phyloP scores from a whole-genome alignment of 495 filamentous ascomycete genomes.

The Ascobolus immersus region DNA sequence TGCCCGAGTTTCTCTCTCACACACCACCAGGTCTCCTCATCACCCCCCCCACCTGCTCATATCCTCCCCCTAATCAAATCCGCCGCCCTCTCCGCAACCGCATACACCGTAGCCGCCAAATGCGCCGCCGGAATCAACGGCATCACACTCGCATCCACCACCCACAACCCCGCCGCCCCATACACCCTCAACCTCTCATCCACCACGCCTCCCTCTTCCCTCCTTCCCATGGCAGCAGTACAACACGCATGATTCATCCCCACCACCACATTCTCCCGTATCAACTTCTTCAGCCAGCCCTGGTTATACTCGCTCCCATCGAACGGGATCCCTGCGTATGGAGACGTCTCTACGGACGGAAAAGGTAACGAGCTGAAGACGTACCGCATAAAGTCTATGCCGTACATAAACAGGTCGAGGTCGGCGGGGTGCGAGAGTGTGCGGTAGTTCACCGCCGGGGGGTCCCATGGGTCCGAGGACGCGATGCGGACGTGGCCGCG shows the following conservation, averaged over 20 bases:
- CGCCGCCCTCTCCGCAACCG: conserved; percentile 34
- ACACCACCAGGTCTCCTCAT: neutral
- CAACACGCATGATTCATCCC: conserved; percentile 21
- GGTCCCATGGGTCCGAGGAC: conserved; percentile 16
- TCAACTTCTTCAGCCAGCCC: conserved; percentile 11
- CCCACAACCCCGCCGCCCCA: conserved; percentile 23
- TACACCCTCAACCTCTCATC: conserved; percentile 23
- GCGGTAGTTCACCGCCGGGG: conserved; percentile 15
- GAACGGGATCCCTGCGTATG: conserved; percentile 16
- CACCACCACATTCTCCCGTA: conserved; percentile 8
- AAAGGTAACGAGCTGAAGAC: too few relatives aligned
- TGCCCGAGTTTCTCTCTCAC: too few relatives aligned
- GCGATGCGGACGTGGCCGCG: conserved; percentile 21
- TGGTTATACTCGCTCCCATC: conserved; percentile 8
- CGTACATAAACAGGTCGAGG: conserved; percentile 18
- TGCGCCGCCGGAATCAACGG: conserved; percentile 30
- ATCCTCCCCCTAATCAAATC: too few relatives aligned
- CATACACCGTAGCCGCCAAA: conserved; percentile 29
- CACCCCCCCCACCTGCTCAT: neutral
- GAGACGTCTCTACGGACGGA: conserved; percentile 15
- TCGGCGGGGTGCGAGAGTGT: conserved; percentile 22
- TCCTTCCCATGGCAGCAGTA: conserved; percentile 24
- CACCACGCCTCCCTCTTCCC: conserved; percentile 23
- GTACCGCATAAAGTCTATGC: conserved; percentile 19
- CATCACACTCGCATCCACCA: conserved; percentile 31